Base-by-base conservation (phyloP, 495 filamentous ascomycete genomes). In the Annulohypoxylon maeteangense region DNA sequence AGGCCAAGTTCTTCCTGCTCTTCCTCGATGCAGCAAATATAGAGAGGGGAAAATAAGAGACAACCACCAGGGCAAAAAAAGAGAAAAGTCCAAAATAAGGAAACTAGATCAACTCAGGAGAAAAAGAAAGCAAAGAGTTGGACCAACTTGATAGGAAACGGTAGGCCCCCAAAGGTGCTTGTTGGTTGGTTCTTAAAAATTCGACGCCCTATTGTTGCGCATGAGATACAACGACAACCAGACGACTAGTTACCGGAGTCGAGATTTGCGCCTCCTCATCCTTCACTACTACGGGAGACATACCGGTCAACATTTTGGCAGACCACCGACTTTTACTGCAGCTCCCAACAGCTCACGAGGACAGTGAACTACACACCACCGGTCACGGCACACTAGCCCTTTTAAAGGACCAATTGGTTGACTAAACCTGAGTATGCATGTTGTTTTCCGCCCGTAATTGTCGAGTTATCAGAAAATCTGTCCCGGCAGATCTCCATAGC, bases 391-490 rank as follows among this genome's bases (percentile, higher is more conserved):
- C 69, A 71, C 44, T 53, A 71, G 23, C 50, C 68, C 63, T 64
- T 11, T 45, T 50, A 54, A 65, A 62, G 69, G 60, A 68, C 71
- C 69, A 78, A 78, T 78, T 74, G 65, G 69, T 71, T 75, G 45
- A 67, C 62, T 63, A 55, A 61, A 65, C 53, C 65, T 67, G 72
- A 71, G 64, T 70, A 78, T 78, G 68, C 73, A 78, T 76, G 74
- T 55, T 59, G 72, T 71, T 69, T 76, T 51, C 65, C 74, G 74
- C 70, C 69, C 73, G 72, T 78, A 74, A 72, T 68, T 74, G 60
- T 64, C 72, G 69, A 76, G 64, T 69, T 70, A 67, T 62, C 64
- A 72, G 16, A 62, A 66, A 72, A 57, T 59, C 61, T 60, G 66
- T 68, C 55, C 65, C 72, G 69, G 76, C 67, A 75, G 64, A 72